phyloP scores from a whole-genome alignment of 2,329 filamentous ascomycete genomes.

The Colletotrichum horii region DNA sequence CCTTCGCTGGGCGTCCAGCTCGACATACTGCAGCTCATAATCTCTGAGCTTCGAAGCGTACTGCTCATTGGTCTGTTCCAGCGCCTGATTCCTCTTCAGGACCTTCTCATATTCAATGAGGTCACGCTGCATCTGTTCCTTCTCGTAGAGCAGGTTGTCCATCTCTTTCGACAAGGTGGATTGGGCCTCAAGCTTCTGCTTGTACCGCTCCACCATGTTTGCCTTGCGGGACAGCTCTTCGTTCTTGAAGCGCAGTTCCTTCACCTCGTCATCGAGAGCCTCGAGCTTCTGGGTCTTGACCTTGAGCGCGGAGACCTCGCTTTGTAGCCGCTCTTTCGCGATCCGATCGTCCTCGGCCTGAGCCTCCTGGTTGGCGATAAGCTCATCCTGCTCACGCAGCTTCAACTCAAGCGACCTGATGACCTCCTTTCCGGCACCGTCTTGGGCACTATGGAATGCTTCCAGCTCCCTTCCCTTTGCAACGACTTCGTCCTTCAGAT shows the following conservation, averaged over 20 bases:
- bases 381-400: slow-evolving; percentile 70
- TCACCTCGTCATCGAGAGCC: slow-evolving; percentile 62
- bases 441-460: slow-evolving; percentile 52
- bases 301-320: slow-evolving; percentile 54
- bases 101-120: slow-evolving; percentile 38
- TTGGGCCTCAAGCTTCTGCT: slow-evolving; percentile 65
- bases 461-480: slow-evolving; percentile 60
- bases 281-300: slow-evolving; percentile 53
- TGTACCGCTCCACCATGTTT: slow-evolving; percentile 66
- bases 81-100: slow-evolving; percentile 39
- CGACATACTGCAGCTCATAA: slow-evolving; percentile 41
- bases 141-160: slow-evolving; percentile 58
- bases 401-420: slow-evolving; percentile 61
- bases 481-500: slow-evolving; percentile 67
- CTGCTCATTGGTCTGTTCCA: slow-evolving; percentile 37
- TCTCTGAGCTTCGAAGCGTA: slow-evolving; percentile 34
- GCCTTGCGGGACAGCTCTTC: slow-evolving; percentile 66
- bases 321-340: slow-evolving; percentile 49
- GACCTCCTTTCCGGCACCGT: slow-evolving; percentile 57
- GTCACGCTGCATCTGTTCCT: slow-evolving; percentile 57
- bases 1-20: slow-evolving; percentile 45
- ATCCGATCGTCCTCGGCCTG: slow-evolving; percentile 61
- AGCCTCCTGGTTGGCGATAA: slow-evolving; percentile 74
- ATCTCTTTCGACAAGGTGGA: slow-evolving; percentile 62
- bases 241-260: slow-evolving; percentile 63